Evolutionary conservation across 1,284 basidiomycete species (phyloP), one percentile per base, ranked within the genome.

Genomic region (Apiotrichum montevideense): DNA sequence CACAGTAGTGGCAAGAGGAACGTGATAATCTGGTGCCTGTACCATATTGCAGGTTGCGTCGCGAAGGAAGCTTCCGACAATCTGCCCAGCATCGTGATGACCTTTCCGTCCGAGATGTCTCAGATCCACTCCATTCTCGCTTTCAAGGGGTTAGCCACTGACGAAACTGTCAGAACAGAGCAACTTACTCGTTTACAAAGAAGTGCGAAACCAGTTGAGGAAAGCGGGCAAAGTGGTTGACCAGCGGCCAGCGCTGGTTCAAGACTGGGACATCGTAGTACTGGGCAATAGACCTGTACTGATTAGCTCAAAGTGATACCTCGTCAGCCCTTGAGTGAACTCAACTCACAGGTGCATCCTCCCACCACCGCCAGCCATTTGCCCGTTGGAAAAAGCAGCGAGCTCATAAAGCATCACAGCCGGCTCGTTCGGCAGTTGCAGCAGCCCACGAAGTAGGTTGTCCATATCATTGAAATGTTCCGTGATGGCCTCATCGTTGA

Each of bases 381-480:
- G 68, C 5, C 71, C 72, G 51, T 56, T 67, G 55, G 66, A 69
- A 52, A 77, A 71, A 6, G 69, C 73, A 58, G 73, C 47, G 21
- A 68, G 69, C 51, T 76, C 72, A 11, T 71, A 62, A 33, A 76
- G 61, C 6, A 77, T 61, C 14, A 76, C 73, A 0, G 74, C 74
- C 0, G 76, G 76, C 29, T 61, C 54, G 29, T 65, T 63, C 4
- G 66, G 63, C 42, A 75, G 53, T 35, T 70, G 70, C 35, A 75
- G 52, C 47, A 77, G 49, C 3, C 74, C 73, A 37, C 73, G 63
- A 3, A 77, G 52, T 4, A 77, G 69, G 48, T 73, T 71, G 59
- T 77, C 76, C 73, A 77, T 77, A 61, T 76, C 73, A 55, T 69
- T 67, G 8, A 68, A 58, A 54, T 76, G 74, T 52, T 75, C 73